Evolutionary conservation across 2,329 filamentous ascomycete genomes (phyloP), one percentile per base, ranked within the genome.

Genomic region (Penicillium sp.): DNA sequence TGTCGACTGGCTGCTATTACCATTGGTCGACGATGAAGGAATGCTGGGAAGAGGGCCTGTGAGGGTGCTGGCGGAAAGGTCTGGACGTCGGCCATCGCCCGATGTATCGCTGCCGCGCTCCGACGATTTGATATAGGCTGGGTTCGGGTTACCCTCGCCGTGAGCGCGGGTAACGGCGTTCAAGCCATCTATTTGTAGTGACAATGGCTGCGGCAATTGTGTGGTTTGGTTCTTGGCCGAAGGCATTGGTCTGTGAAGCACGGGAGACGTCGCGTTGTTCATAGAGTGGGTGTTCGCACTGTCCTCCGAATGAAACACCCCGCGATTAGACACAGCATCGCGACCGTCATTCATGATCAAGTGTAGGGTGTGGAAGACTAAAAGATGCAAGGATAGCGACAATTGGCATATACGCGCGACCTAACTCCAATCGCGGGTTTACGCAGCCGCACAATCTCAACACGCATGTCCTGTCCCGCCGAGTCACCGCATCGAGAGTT

Each of bases 401-500:
- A 51, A 43, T 55, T 18, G 45, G 31, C 38, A 45, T 51, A 52
- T 52, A 53, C 52, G 54, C 58, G 61, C 60, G 58, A 53, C 42
- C 49, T 53, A 50, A 49, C 50, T 55, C 50, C 55, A 61, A 60
- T 57, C 56, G 60, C 57, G 46, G 39, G 56, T 56, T 60, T 51
- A 60, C 56, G 57, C 54, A 51, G 56, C 55, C 51, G 54, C 60
- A 38, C 57, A 48, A 53, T 60, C 56, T 64, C 61, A 63, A 59
- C 56, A 63, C 52, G 52, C 57, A 56, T 55, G 39, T 44, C 37
- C 47, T 53, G 58, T 51, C 18, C 24, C 59, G 13, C 32, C 13
- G 46, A 59, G 61, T 66, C 61, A 61, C 64, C 59, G 59, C 61
- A 63, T 65, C 31, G 49, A 65, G 54, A 62, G 8, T 50, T 57